Evolutionary conservation across 768 basidiomycete species (phyloP).

Genomic region (Mycena albidolilacea): DNA sequence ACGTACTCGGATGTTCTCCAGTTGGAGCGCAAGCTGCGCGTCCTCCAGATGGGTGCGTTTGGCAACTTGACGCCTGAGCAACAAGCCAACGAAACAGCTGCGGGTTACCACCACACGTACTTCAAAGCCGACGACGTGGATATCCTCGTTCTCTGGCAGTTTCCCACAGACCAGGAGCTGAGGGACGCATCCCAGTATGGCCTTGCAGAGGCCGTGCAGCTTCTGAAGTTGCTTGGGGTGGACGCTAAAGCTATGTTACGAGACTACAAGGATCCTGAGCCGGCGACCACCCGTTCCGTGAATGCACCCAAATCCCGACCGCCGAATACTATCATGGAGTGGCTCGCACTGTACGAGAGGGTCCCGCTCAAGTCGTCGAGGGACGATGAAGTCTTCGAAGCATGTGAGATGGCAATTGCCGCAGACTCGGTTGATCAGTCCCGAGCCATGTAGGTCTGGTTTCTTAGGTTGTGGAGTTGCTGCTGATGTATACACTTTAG

Average conservation of each 20-base stretch:
- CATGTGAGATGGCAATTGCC: constrained; percentile 40
- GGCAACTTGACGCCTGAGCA: constrained; percentile 19
- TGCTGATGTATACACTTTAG: neutral
- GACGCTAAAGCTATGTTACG: neutral
- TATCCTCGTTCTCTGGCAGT: constrained; percentile 24
- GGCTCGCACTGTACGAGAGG: neutral
- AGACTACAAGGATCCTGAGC: neutral
- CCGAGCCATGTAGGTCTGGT: constrained; percentile 26
- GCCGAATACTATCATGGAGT: neutral
- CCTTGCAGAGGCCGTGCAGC: neutral
- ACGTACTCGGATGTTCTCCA: constrained; percentile 40
- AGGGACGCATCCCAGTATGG: neutral
- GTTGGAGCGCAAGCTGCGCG: constrained; percentile 41
- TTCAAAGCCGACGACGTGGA: constrained; percentile 39
- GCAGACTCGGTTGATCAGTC: constrained; percentile 35
- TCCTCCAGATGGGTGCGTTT: constrained; percentile 35
- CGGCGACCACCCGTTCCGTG: neutral
- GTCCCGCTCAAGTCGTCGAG: constrained; percentile 1
- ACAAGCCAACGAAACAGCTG: constrained; percentile 35
- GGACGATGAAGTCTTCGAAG: constrained; percentile 29
- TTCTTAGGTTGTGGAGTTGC: too few relatives aligned
- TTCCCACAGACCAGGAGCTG: constrained; percentile 40
- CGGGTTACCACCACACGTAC: constrained; percentile 44
- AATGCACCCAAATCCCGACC: neutral
- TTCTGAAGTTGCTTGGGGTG: neutral